Base-by-base conservation (phyloP, 345 rosid genomes). In the Capsella bursapastoris region DNA sequence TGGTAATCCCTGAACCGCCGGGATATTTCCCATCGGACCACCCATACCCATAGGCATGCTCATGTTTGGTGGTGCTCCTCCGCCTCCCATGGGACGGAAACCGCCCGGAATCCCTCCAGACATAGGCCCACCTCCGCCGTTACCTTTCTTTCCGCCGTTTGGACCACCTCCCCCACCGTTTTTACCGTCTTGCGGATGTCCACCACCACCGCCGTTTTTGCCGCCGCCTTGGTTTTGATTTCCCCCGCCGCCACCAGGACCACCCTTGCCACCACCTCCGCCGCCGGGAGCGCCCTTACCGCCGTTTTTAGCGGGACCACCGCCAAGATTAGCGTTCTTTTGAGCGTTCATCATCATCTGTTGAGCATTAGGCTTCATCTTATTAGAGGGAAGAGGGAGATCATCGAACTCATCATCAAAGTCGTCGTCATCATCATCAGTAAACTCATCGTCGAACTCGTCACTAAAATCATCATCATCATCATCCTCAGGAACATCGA, bases 1-100 rank as follows among this genome's bases (percentile, higher is more conserved):
- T 0, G 98, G 96, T 10, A 91, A 85, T 15, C 98, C 98, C 71
- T 88, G 97, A 43, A 89, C 97, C 6, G 98, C 91, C 4, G 88
- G 84, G 6, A 87, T 59, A 50, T 35, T 81, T 8, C 70, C 79
- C 85, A 81, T 75, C 1, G 88, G 82, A 41, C 84, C 77, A 58
- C 48, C 60, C 83, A 59, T 71, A 11, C 52, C 74, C 80, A 60
- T 74, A 2, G 22, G 76, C 81, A 73, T 84, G 63, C 72, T 84
- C 80, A 80, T 79, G 44, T 48, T 71, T 3, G 37, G 86, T 41
- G 86, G 84, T 9, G 86, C 83, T 9, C 83, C 90, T 75, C 85
- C 83, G 56, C 76, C 76, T 57, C 80, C 76, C 64, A 77, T 70
- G 2, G 80, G 68, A 5, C 62, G 80, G 41, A 49, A 77, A 40